Percentiles rank a stretch among this genome's conserved stretches.
phyloP scores from a whole-genome alignment of 257 asterid species.

The Solanum paucissectum region DNA sequence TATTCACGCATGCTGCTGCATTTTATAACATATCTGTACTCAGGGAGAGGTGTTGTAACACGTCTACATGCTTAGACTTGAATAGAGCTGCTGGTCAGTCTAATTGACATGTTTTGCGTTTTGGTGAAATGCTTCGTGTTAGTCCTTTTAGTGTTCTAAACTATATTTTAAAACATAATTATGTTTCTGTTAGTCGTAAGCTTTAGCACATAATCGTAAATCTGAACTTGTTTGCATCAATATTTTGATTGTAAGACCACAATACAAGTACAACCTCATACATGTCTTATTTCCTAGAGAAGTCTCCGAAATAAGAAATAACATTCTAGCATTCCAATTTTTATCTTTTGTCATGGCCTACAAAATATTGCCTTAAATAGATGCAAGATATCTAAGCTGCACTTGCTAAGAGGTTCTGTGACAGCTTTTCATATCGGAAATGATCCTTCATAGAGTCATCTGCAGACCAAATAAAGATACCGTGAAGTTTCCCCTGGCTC shows the following conservation, averaged over 20 bases:
- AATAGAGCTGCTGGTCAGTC: neutral
- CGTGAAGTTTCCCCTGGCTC: slow-evolving; percentile 49
- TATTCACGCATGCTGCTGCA: neutral
- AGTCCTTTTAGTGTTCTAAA: neutral
- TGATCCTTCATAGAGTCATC: slow-evolving; percentile 56
- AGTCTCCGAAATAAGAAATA: neutral
- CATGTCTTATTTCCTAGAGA: neutral
- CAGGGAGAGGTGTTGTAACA: neutral
- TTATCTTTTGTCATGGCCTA: neutral
- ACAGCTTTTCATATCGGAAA: slow-evolving; percentile 38
- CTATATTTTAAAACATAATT: neutral
- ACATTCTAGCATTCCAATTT: neutral
- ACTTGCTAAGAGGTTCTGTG: slow-evolving; percentile 46
- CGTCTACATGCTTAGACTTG: neutral
- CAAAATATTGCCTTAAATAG: neutral
- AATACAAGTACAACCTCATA: neutral
- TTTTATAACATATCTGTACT: neutral
- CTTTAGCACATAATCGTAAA: neutral
- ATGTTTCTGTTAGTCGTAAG: neutral
- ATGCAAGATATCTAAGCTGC: neutral
- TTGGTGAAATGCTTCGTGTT: neutral
- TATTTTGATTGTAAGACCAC: neutral
- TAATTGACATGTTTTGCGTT: neutral
- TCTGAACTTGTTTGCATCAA: neutral
- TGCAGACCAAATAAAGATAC: slow-evolving; percentile 79